Evolutionary conservation across 2,329 filamentous ascomycete genomes (phyloP), one percentile per base, ranked within the genome.

Genomic region (Rhexocercosporidium sp.): DNA sequence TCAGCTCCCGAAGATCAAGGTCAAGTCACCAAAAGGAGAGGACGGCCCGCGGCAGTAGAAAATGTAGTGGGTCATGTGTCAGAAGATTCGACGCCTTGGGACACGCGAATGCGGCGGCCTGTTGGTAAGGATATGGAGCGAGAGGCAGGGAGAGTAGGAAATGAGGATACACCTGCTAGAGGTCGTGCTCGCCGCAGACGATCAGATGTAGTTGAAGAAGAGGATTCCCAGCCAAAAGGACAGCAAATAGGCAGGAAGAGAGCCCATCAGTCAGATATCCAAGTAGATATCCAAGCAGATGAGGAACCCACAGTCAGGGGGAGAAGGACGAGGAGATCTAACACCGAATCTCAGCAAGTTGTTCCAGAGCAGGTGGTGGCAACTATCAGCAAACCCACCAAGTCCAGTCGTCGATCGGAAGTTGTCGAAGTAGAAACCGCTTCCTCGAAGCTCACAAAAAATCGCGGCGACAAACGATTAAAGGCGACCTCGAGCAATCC

Each of bases 361-460:
- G 18, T 44, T n/a, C 25, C 34, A 3, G 16, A 54, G 20, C 27
- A 31, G 53, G 6, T 18, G 51, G 46, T 31, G 53, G 31, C 1
- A 39, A 54, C 60, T 59, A 56, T 62, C 29, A 39, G 57, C 18
- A 64, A 25, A 62, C 12, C 4, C 29, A 47, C 16, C 47, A 64
- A 59, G 47, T n/a, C 56, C 34, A n/a, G 54, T 62, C 59, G 59
- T 41, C 62, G 34, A 20, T 63, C 61, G 11, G 61, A 63, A 44
- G 47, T 63, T 20, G 37, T 71, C 59, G 68, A 64, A 49, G 62
- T 72, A 14, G 68, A 73, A 64, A 63, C 65, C 18, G 73, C 72
- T 62, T 69, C 71, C 20, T 75, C 73, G 46, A 64, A 63, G 27
- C 66, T 73, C 44, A 69, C 62, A 25, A 71, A 67, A 56, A 47